Base-by-base conservation (phyloP, 2,329 filamentous ascomycete genomes). In the Juglanconis sp. region DNA sequence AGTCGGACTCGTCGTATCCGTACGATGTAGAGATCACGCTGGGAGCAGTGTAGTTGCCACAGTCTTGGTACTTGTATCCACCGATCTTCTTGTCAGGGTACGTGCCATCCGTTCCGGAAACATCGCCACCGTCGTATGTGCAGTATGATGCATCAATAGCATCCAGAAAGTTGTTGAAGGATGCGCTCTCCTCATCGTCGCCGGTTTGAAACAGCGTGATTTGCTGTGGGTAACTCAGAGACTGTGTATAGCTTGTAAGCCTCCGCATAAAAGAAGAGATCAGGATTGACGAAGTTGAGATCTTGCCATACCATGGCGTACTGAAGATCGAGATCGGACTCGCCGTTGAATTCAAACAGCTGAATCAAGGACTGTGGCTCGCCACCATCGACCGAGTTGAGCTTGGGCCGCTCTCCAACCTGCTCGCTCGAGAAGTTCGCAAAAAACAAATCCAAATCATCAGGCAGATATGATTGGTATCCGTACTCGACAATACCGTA, bases 1-100 rank as follows among this genome's bases (percentile, higher is more conserved):
- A 71, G 13, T 77, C 75, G 15, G 69, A 68, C 66, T 82, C 79
- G 40, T 77, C 72, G 42, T 75, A 74, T 15, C 79, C 80, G 58
- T 80, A 79, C 0, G 76, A 79, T 36, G 80, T 77, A 11, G 73
- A 75, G 53, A 78, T 73, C 10, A 81, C 79, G 59, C 80, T 79
- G 1, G 79, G 78, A n/a, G 75, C 76, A 63, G 77, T 76, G 69
- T 42, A 64, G 13, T 47, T 61, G 46, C 63, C 64, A 24, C 46
- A 62, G 42, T 67, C 65, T 62, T 70, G 61, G 5, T 76, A 76
- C 58, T 77, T 76, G 67, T 79, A 81, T 11, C 78, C 79, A 15
- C 72, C 76, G 7, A 40, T 4, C n/a, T 69, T 65, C 0, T 71
- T 67, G 62, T 81, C 74, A 0, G 79, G 80, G 62, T 82, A 82